phyloP scores from a whole-genome alignment of 1,284 basidiomycete genomes.

The Papiliotrema laurentii region DNA sequence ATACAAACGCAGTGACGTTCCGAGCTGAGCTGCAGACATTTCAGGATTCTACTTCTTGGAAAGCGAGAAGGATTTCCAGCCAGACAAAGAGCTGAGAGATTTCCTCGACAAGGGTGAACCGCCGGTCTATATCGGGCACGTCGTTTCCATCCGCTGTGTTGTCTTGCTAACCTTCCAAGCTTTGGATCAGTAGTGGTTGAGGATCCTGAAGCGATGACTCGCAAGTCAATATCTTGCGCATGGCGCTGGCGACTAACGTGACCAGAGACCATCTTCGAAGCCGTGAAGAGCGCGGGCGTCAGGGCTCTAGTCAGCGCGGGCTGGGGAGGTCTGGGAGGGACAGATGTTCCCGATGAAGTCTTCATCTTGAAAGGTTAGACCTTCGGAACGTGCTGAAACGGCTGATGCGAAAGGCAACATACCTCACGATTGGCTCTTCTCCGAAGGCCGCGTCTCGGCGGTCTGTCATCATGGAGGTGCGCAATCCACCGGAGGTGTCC shows the following conservation, averaged over 20 bases:
- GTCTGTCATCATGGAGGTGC: conserved; percentile 65
- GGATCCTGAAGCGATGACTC: conserved; percentile 57
- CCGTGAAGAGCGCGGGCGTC: conserved; percentile 55
- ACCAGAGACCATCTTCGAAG: conserved; percentile 57
- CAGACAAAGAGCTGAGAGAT: conserved; percentile 51
- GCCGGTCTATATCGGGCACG: conserved; percentile 60
- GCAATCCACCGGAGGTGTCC: conserved; percentile 3
- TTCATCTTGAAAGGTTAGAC: conserved; percentile 53
- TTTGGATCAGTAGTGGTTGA: conserved; percentile 64
- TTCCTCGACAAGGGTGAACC: conserved; percentile 56
- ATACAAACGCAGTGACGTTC: no score
- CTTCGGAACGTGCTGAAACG: neutral
- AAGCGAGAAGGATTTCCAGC: conserved; percentile 53
- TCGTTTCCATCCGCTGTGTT: no score
- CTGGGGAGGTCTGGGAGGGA: conserved; percentile 59
- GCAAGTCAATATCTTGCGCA: conserved; percentile 11
- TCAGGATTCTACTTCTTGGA: conserved; percentile 64
- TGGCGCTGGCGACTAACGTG: neutral
- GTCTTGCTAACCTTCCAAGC: no score
- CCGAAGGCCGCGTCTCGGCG: conserved; percentile 54
- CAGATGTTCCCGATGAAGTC: conserved; percentile 53
- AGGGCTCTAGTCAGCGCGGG: conserved; percentile 61
- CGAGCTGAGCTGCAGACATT: conserved; percentile 58
- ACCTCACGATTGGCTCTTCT: conserved; percentile 69
- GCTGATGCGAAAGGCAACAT: conserved; percentile 51